Evolutionary conservation across 495 filamentous ascomycete species (phyloP).

Genomic region (Mytilinidion resinicola): DNA sequence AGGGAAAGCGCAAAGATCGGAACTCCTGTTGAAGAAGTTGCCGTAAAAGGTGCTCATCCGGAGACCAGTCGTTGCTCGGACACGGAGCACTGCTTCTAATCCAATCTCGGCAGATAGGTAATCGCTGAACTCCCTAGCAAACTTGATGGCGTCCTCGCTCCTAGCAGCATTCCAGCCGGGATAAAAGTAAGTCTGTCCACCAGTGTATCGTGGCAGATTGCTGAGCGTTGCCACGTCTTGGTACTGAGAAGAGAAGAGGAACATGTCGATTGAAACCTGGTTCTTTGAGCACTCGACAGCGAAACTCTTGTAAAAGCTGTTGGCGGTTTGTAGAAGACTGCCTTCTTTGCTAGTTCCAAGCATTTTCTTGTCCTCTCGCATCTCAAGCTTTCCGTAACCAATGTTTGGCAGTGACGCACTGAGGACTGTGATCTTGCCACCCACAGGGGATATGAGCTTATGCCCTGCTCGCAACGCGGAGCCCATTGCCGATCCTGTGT

Average conservation of each 20-base stretch:
- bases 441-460: conserved; percentile 86
- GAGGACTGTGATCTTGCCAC: conserved; percentile 89
- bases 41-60: conserved; percentile 98
- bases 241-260: conserved; percentile 94
- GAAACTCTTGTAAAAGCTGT: conserved; percentile 98
- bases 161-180: conserved; percentile 94
- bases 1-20: conserved; percentile 94
- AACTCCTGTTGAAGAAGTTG: conserved; percentile 98
- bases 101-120: conserved; percentile 94
- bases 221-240: conserved; percentile 94
- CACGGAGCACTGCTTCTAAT: conserved; percentile 90
- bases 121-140: conserved; percentile 92
- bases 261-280: conserved; percentile 98
- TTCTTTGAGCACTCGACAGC: conserved; percentile 98
- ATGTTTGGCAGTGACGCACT: conserved; percentile 86
- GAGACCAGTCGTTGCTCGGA: conserved; percentile 88
- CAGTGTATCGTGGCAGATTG: conserved; percentile 91
- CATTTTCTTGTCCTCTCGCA: conserved; percentile 94
- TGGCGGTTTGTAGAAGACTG: conserved; percentile 78
- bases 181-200: conserved; percentile 97
- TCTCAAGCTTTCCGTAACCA: conserved; percentile 82
- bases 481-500: conserved; percentile 80
- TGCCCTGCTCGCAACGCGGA: conserved; percentile 88
- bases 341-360: conserved; percentile 91
- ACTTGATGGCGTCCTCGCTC: conserved; percentile 93